These are phyloP conservation scores for Endothia cerciana DNA, from an alignment of 2,329 filamentous ascomycete species.

Conservation along the genomic window DNA sequence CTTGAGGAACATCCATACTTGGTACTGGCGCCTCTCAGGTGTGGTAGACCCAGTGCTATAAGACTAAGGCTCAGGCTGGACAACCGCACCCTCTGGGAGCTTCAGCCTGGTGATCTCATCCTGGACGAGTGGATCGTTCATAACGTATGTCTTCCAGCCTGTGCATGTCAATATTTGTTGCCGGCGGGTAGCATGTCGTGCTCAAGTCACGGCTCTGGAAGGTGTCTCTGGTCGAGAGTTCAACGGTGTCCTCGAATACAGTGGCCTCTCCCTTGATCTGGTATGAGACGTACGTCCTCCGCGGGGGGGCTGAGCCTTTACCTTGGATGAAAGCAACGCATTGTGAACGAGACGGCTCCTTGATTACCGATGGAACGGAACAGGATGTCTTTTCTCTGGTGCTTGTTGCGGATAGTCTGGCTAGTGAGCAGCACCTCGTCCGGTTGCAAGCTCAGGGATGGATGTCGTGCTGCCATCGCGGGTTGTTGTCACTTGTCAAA, in stretches of 20 bases:
- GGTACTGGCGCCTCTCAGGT: conserved; percentile 16
- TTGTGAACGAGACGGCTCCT: conserved; percentile 17
- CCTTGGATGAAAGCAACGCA: conserved; percentile 18
- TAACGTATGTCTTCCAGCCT: conserved; percentile 18
- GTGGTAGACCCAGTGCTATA: conserved; percentile 12
- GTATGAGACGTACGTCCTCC: conserved; percentile 23
- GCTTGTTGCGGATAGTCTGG: conserved; percentile 17
- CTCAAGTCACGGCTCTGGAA: conserved; percentile 12
- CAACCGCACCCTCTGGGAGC: conserved; percentile 19
- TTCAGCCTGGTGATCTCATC: conserved; percentile 14
- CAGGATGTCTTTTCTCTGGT: conserved; percentile 10
- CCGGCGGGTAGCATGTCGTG: conserved; percentile 19
- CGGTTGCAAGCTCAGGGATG: conserved; percentile 23
- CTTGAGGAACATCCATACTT: conserved; percentile 18
- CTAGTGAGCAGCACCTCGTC: conserved; percentile 22
- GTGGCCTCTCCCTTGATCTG: conserved; percentile 20
- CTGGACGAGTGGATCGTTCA: conserved; percentile 17
- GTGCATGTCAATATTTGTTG: conserved; percentile 25
- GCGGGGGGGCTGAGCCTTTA: conserved; percentile 13
- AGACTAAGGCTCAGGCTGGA: conserved; percentile 20
- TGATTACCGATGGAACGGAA: conserved; percentile 22
- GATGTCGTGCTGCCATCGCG: conserved; percentile 14
- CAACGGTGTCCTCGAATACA: conserved; percentile 20
- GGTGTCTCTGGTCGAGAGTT: conserved; percentile 15
- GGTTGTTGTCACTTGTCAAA: no score